Evolutionary conservation across 768 basidiomycete species (phyloP), one percentile per base, ranked within the genome.

Genomic region (Suillus ampliporus): DNA sequence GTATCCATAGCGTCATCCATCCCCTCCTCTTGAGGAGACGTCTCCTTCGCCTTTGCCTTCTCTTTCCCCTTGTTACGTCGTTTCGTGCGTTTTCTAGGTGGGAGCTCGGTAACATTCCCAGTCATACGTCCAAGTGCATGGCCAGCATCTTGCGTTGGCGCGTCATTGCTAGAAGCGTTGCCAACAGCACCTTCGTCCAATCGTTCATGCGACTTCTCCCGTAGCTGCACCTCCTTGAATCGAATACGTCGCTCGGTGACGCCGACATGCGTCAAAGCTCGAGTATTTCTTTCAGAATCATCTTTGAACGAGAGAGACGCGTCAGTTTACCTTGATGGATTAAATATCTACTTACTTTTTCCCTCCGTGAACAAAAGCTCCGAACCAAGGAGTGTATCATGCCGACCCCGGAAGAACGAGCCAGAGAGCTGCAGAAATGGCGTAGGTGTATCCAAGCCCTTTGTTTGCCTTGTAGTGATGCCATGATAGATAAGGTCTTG

Each of bases 401-500:
- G 87, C 41, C 80, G 77, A 1, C 92, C 92, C 72, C 87, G 87
- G 65, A 93, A 81, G 21, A 92, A 80, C 1, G 89, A 89, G 2
- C 91, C 91, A 5, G 89, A 87, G 1, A 94, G 79, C 66, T 94
- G 92, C 23, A 94, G 74, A 66, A 86, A 92, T 0, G 92, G 92
- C 0, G 86, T 89, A 0, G 90, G 85, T 0, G 90, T 90, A 69
- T 94, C 91, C 26, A 94, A 72, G 1, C 91, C 92, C 92, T 91
- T 66, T 17, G 34, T 40, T 40, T 40, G 23, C 21, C 51, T 47
- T 38, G 38, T 60, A 31, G 56, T 23, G 19, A 13, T 38, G 28
- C 21, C 38, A 60, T 2, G 13, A 44, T 48, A 31, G 23, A 58
- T 37, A 46, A 53, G 31, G 11, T 17, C 2, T 26, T 43, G 53